Evolutionary conservation across 2,329 filamentous ascomycete genomes (phyloP).

Genomic region (Pleomassaria siparia): DNA sequence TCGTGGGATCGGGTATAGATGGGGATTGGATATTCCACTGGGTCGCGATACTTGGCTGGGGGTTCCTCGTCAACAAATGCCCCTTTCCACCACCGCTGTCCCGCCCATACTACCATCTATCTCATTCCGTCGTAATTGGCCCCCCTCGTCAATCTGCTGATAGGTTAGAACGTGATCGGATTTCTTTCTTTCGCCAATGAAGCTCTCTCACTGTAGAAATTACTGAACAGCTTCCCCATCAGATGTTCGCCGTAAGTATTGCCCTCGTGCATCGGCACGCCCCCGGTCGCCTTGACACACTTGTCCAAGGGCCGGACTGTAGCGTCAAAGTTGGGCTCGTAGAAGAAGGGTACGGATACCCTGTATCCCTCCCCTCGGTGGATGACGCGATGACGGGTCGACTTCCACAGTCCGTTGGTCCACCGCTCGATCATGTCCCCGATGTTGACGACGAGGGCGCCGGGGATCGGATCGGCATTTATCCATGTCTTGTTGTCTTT

Average conservation of each 20-base stretch:
- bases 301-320: constrained; percentile 40
- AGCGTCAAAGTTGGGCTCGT: constrained; percentile 49
- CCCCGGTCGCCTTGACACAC: constrained; percentile 40
- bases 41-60: too few species aligned
- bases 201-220: constrained; percentile 42
- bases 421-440: constrained; percentile 53
- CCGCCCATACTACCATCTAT: neutral
- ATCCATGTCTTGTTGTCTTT: constrained; percentile 48
- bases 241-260: constrained; percentile 48
- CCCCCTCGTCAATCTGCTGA: constrained; percentile 4
- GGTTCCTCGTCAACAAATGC: too few species aligned
- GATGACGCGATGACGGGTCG: constrained; percentile 50
- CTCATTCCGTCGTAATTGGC: neutral
- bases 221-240: constrained; percentile 45
- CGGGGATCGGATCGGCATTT: constrained; percentile 47
- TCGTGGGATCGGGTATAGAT: too few species aligned
- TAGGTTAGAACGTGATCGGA: constrained; percentile 6
- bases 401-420: constrained; percentile 48
- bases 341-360: constrained; percentile 53
- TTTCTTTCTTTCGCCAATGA: constrained; percentile 5
- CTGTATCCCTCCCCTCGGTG: constrained; percentile 44
- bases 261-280: constrained; percentile 29
- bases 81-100: too few species aligned
- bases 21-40: too few species aligned
- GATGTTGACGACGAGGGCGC: constrained; percentile 53